Evolutionary conservation across 257 asterid genomes (phyloP), one percentile per base, ranked within the genome.

Genomic region (Pogostemon cablin): DNA sequence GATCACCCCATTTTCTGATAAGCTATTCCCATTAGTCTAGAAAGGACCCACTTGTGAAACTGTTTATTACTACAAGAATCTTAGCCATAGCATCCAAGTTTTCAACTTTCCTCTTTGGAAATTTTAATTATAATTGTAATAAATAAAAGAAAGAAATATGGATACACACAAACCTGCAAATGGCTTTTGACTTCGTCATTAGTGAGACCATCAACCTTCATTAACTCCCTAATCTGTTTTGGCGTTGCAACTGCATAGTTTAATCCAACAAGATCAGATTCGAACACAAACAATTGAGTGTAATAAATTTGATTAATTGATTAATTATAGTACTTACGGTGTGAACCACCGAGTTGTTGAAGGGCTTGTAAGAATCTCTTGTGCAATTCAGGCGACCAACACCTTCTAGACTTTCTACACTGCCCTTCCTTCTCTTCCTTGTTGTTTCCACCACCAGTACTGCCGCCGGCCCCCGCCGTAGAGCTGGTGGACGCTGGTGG

Each of bases 131-230:
- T 25, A 9, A 3, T 25, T 9, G 6, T 11, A 12, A 64, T 10
- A 41, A 20, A 6, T 11, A 41, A 3, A 1, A 58, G 58, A 11
- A 58, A 39, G 12, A 25, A 25, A 25, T 37, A 37, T 9, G 63
- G 50, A 65, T 41, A 56, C 40, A 9, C 1, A 58, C 82, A 62
- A 72, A 90, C 97, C 96, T 90, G 97, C 52, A 90, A 80, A 82
- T 90, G 97, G 62, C 97, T 90, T 67, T 90, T 90, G 65, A 90
- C 96, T 72, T 90, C 96, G 63, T 90, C 96, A 67, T 88, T 90
- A 46, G 96, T 86, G 59, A 90, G 95, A 3, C 95, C 96, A 67
- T 88, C 93, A 44, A 90, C 93, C 77, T 85, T 88, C 96, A 90
- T 90, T 35, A 87, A 61, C 81, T 87, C 92, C 79, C 92, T 86